phyloP scores from a whole-genome alignment of 176 grass and related monocot species.

The Juncus effusus region DNA sequence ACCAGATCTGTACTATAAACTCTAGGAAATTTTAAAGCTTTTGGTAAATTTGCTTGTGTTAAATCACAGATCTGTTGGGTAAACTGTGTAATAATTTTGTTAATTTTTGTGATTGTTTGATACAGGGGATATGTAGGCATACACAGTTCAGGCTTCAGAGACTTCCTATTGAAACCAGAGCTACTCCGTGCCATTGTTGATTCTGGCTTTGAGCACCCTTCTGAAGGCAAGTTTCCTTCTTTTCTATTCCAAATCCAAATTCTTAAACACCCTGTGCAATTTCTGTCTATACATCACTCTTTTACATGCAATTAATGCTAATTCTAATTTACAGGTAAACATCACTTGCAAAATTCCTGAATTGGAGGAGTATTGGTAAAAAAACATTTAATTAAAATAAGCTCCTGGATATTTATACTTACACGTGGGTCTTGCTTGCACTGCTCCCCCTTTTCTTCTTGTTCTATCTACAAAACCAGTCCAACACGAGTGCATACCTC shows the following conservation, averaged over 20 bases:
- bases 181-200: constrained; percentile 92
- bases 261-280: background rate
- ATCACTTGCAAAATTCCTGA: constrained; percentile 50
- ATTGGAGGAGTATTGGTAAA: constrained; percentile 60
- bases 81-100: background rate
- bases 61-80: constrained; percentile 4
- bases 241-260: too few species aligned
- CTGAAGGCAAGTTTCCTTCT: constrained; percentile 65
- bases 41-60: background rate
- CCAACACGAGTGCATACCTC: constrained; percentile 99
- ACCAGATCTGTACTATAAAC: background rate
- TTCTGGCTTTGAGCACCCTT: constrained; percentile 98
- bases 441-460: constrained; percentile 64
- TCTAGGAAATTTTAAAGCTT: background rate
- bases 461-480: constrained; percentile 64
- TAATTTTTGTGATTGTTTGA: background rate
- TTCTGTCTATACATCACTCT: background rate
- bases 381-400: constrained; percentile 87
- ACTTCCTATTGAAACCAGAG: constrained; percentile 97
- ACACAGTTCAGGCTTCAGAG: constrained; percentile 97
- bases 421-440: constrained; percentile 54
- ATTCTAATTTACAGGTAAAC: constrained; percentile 61
- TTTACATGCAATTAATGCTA: constrained; percentile 2
- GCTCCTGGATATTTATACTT: constrained; percentile 73
- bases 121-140: constrained; percentile 94